A percentile compares a stretch with the other conserved stretches of the same genome.
phyloP scores from a whole-genome alignment of 2,329 filamentous ascomycete genomes.

The Massarina eburnea region DNA sequence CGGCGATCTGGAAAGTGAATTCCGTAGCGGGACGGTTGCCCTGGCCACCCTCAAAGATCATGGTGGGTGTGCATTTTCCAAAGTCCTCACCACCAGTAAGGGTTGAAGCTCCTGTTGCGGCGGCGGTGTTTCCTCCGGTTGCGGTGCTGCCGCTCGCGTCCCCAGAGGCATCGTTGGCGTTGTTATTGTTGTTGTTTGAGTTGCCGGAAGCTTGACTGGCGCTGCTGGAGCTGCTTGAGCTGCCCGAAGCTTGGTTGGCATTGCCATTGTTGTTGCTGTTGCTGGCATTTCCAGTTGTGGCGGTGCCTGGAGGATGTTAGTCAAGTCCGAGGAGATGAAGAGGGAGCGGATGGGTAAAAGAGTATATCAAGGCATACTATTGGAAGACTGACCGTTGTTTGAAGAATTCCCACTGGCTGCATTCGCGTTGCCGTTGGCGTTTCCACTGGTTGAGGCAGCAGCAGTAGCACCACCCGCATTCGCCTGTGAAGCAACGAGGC shows the following conservation, averaged over 20 bases:
- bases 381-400: slow-evolving; percentile 4
- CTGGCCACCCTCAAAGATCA: slow-evolving; percentile 62
- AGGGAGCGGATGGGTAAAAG: too few species aligned
- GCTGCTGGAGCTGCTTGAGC: slow-evolving; percentile 4
- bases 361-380: not conserved
- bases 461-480: slow-evolving; percentile 39
- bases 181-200: slow-evolving; percentile 2
- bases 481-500: slow-evolving; percentile 55
- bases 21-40: slow-evolving; percentile 56
- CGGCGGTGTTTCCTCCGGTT: slow-evolving; percentile 17
- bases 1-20: slow-evolving; percentile 69
- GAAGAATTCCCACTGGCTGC: slow-evolving; percentile 7
- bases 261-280: slow-evolving; percentile 13
- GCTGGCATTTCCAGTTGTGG: not conserved
- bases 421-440: slow-evolving; percentile 9
- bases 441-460: slow-evolving; percentile 28
- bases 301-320: not conserved
- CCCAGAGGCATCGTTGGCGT: slow-evolving; percentile 6
- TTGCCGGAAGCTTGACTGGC: slow-evolving; percentile 2
- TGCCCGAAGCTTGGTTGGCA: slow-evolving; percentile 7
- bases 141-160: slow-evolving; percentile 8
- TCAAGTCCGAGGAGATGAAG: not conserved
- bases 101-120: slow-evolving; percentile 8
- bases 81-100: slow-evolving; percentile 36
- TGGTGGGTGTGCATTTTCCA: slow-evolving; percentile 48